Base-by-base conservation (phyloP, 2,329 filamentous ascomycete species). In the Fusarium tuaranense region DNA sequence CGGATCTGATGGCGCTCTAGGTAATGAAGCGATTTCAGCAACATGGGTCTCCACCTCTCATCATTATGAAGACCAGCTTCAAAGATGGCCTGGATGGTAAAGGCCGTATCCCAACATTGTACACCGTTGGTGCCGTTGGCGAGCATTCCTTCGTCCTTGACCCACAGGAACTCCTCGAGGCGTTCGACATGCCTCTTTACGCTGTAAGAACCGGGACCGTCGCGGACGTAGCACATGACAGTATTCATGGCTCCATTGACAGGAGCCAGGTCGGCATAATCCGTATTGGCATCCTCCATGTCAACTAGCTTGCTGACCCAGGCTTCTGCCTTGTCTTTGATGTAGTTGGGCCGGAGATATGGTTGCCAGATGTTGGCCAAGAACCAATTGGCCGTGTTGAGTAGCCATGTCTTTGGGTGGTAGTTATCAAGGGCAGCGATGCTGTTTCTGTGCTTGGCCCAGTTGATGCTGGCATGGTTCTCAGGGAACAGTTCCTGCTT, bases 61-160 rank as follows among this genome's bases (percentile, higher is more conserved):
- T 97, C 91, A 34, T 92, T 85, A n/a, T 93, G 92, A 30, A 98
- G 88, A 0, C 94, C 95, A 8, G 94, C 92, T 59, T 94, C 94
- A 63, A 94, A 89, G 7, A 94, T 90, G 1, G 94, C 92, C 82
- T 98, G 95, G 38, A 98, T 94, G 20, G 93, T 86, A 80, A 98
- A 98, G 1, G 95, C 90, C 0, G 97, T 99, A 81, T 99, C 97
- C 97, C 97, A 99, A 74, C 92, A 93, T 83, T 99, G 97, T 2
- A 98, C 95, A n/a, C 97, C 97, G 77, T 99, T 98, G 10, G 97
- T 99, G 41, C 97, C 97, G 78, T 98, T 98, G 83, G 93, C 93
- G 58, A 98, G 88, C 94, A 99, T 95, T 7, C 97, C 97, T 81
- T 98, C 95, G 38, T 92, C 83, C 73, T 97, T 98, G 60, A 99